Evolutionary conservation across 805 yeast species (phyloP), one percentile per base, ranked within the genome.

Genomic region (Candida nonsorbophila): DNA sequence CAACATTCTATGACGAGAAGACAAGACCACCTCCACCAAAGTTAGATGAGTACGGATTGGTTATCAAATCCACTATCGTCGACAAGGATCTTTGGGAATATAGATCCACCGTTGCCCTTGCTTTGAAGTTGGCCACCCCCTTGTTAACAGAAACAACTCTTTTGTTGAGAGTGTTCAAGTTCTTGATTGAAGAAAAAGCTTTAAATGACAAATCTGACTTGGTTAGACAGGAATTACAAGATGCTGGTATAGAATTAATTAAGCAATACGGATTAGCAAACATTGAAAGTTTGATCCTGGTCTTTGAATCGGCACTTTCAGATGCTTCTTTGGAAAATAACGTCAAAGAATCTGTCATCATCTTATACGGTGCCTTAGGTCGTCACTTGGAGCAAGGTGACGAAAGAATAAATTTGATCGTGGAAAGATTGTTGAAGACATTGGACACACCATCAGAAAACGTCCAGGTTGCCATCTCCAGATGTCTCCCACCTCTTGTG

Each of bases 321-420:
- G 69, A 72, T 14, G 60, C 67, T 19, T 72, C 69, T 30, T 56
- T 57, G 25, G 79, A 75, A 42, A 85, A 80, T 51, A 60, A 62
- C 19, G 72, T 85, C 38, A 79, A 79, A 44, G 94, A 87, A 53
- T 74, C 84, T 44, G 81, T 81, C 12, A 84, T 92, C 43, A 81
- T 92, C 33, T 63, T 90, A 25, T 92, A 90, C 47, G 98, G 98
- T 44, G 76, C 92, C 4, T 70, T 88, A 38, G 97, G 95, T 1
- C 81, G 83, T 36, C 95, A 92, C 62, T 69, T 92, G 54, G 63
- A 72, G 10, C 44, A 72, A 0, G 55, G 69, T 14, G 98, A 92
- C 47, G 44, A 67, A 2, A 73, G 96, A 51, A 62, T 88, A 28
- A 58, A 66, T 10, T 54, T 66, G 2, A 83, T 86, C 40, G 74